phyloP scores from a whole-genome alignment of 257 asterid species.

The Nicotiana knightiana region DNA sequence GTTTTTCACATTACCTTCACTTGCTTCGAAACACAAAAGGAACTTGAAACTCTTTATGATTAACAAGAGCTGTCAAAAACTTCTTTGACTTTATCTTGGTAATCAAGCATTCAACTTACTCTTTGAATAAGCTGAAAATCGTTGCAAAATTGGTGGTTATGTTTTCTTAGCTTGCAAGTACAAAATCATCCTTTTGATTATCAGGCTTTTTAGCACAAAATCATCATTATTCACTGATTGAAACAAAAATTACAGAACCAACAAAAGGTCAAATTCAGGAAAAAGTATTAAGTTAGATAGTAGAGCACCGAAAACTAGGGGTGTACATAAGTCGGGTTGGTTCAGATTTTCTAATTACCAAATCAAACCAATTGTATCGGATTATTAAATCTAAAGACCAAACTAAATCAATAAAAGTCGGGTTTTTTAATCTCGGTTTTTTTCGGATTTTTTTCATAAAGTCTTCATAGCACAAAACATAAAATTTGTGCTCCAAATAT shows the following conservation, averaged over 20 bases:
- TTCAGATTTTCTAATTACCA: too few relatives aligned
- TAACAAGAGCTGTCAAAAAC: not conserved
- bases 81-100: not conserved
- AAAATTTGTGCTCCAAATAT: too few relatives aligned
- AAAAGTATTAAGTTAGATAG: not conserved
- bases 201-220: not conserved
- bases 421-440: too few relatives aligned
- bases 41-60: not conserved
- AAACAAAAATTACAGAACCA: not conserved
- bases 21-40: not conserved
- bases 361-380: too few relatives aligned
- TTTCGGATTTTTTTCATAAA: too few relatives aligned
- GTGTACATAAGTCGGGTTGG: too few relatives aligned
- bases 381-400: too few relatives aligned
- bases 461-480: too few relatives aligned
- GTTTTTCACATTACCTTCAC: not conserved
- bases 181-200: not conserved
- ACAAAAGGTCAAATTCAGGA: not conserved
- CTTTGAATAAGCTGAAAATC: not conserved
- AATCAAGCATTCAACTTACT: not conserved
- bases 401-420: too few relatives aligned
- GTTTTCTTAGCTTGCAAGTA: not conserved
- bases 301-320: not conserved
- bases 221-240: not conserved
- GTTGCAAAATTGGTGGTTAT: not conserved